Evolutionary conservation across 2,329 filamentous ascomycete species (phyloP), one percentile per base, ranked within the genome.

Genomic region (Coniochaeta sp.): DNA sequence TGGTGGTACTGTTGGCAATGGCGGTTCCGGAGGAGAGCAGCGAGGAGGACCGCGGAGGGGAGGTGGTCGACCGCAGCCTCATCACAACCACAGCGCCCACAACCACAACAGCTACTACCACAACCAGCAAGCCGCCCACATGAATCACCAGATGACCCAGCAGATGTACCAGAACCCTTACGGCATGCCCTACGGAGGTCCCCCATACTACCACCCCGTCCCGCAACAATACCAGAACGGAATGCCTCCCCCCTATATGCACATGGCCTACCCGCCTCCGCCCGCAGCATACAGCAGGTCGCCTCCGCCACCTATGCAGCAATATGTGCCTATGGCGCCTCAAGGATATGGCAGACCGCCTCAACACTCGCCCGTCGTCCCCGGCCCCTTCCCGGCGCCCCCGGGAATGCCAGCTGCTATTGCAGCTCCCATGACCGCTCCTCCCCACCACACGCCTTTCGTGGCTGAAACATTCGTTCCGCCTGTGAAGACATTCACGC

Each of bases 331-430:
- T 47, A 74, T 80, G 66, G 71, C 72, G n/a, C 68, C 70, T 31
- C 75, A 65, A 67, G 63, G 69, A 47, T 81, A 79, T 63, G 61
- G 75, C 50, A 72, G 74, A 40, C 62, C 70, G 61, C 61, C 70
- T 61, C 66, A 74, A 64, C 63, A 74, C 63, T 63, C 68, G 58
- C 62, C 73, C 58, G 57, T 64, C 10, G 67, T 80, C 65, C n/a
- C 73, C 78, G 51, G 75, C 82, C 52, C 70, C 84, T 56, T 76
- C 82, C 69, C 76, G 82, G 63, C n/a, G n/a, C n/a, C n/a, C n/a
- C n/a, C n/a, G n/a, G n/a, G n/a, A n/a, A n/a, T n/a, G n/a, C n/a
- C n/a, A n/a, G 71, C 78, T 63, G 69, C 71, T 62, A 62, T 70
- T 60, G 63, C 71, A 27, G 65, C 67, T 16, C 68, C 73, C 24